Percentiles rank a stretch among this genome's conserved stretches.
Conservation (phyloP, 352 stramenopile species). For the Globisporangium camurandrum region DNA sequence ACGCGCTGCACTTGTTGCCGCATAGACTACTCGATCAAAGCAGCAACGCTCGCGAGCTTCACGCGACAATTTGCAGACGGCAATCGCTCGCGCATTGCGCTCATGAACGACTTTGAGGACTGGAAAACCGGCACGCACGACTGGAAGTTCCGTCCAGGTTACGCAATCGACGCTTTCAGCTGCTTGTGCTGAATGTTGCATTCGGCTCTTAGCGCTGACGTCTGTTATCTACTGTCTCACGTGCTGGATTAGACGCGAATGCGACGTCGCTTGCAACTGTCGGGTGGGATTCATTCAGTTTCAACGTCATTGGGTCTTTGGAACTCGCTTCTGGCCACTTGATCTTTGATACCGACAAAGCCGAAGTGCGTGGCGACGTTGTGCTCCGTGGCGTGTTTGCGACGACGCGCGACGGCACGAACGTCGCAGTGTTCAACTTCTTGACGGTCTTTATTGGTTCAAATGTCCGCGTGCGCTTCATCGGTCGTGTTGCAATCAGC, state of each 20-base stretch:
- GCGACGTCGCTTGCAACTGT: slow-evolving; percentile 16
- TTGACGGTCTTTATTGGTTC: slow-evolving; percentile 88
- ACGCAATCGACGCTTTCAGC: too few species aligned
- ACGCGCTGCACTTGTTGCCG: neutral
- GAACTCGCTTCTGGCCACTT: slow-evolving; percentile 67
- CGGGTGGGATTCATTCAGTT: slow-evolving; percentile 56
- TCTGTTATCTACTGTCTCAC: too few species aligned
- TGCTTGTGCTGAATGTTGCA: neutral
- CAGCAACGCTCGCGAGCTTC: slow-evolving; percentile 58
- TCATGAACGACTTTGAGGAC: slow-evolving; percentile 95
- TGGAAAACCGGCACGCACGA: slow-evolving; percentile 87
- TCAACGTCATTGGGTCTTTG: slow-evolving; percentile 66
- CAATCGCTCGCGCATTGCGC: slow-evolving; percentile 45
- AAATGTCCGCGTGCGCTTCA: slow-evolving; percentile 79
- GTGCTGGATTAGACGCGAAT: neutral
- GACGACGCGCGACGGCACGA: slow-evolving; percentile 62
- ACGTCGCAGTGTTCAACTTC: slow-evolving; percentile 95
- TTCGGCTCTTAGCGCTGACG: neutral
- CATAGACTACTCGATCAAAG: slow-evolving; percentile 80
- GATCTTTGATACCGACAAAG: slow-evolving; percentile 69
- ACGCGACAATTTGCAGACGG: slow-evolving; percentile 81
- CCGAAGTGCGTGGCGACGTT: slow-evolving; percentile 46
- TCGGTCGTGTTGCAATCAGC: slow-evolving; percentile 79
- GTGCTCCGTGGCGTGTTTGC: slow-evolving; percentile 49
- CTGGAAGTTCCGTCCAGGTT: slow-evolving; percentile 36